Percentiles rank a stretch among this genome's conserved stretches.
Evolutionary conservation across 495 filamentous ascomycete species (phyloP).

Genomic region (Penicillium cataractarum): DNA sequence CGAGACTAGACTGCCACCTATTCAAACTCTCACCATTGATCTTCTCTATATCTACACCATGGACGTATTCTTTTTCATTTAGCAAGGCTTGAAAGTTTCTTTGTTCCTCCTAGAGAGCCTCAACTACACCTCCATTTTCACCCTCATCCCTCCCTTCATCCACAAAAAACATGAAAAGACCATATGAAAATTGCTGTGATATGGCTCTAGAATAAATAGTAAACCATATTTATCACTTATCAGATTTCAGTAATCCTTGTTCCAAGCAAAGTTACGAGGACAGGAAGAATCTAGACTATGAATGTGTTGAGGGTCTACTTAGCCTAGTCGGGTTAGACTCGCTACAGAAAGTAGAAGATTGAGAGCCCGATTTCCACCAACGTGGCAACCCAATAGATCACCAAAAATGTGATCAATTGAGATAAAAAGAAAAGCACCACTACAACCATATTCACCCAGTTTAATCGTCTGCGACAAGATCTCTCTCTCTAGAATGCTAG

Average conservation of each 20-base stretch:
- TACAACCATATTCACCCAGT: neutral
- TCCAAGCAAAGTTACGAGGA: neutral
- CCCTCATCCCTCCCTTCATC: neutral
- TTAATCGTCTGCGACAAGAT: neutral
- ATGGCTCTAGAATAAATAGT: neutral
- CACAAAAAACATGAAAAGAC: neutral
- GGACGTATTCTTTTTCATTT: too few relatives aligned
- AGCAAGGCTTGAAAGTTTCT: too few relatives aligned
- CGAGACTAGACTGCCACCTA: too few relatives aligned
- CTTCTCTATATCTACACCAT: neutral
- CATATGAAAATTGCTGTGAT: neutral
- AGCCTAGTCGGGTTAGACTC: slow-evolving; percentile 2
- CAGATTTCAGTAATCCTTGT: neutral
- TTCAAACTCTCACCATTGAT: too few relatives aligned
- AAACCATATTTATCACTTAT: neutral
- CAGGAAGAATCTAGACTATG: neutral
- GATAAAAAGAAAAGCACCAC: neutral
- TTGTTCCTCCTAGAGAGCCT: neutral
- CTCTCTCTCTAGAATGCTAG: neutral
- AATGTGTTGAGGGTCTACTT: slow-evolving; percentile 1
- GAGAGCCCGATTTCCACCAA: neutral
- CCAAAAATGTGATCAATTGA: neutral
- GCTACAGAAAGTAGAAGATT: neutral
- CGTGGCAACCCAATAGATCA: neutral
- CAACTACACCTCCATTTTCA: neutral